Conservation (phyloP, 139 green algal genomes). For the Parachlorella kessleri region DNA sequence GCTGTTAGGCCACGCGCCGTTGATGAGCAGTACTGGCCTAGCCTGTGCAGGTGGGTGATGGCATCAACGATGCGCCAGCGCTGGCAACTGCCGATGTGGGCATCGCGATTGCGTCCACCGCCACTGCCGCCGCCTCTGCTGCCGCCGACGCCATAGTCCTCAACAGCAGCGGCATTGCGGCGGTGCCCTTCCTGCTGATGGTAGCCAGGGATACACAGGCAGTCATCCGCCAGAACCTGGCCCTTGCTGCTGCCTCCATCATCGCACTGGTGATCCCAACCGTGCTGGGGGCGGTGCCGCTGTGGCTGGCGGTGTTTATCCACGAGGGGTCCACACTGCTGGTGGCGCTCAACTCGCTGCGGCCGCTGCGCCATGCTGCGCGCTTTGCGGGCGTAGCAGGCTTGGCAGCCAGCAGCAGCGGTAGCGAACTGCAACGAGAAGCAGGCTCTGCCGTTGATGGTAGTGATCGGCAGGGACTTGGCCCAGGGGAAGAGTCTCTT, state of each 20-base stretch:
- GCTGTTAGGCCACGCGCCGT: no score
- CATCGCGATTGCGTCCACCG: constrained; percentile 66
- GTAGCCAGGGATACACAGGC: constrained; percentile 62
- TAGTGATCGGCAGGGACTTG: no score
- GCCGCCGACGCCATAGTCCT: constrained; percentile 86
- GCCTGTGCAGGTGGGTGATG: constrained; percentile 51
- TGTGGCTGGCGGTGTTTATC: constrained; percentile 88
- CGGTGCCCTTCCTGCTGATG: constrained; percentile 76
- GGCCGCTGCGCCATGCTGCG: constrained; percentile 55
- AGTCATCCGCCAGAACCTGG: constrained; percentile 78
- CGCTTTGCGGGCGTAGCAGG: not conserved
- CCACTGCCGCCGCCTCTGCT: constrained; percentile 69
- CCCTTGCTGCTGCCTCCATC: constrained; percentile 76
- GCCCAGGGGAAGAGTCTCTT: no score
- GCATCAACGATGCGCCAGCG: constrained; percentile 80
- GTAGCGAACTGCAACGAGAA: no score
- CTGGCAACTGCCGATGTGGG: constrained; percentile 75
- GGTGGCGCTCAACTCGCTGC: constrained; percentile 87
- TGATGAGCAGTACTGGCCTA: no score
- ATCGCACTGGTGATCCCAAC: constrained; percentile 69
- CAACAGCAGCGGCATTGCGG: constrained; percentile 66
- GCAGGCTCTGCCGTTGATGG: no score
- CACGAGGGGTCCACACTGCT: constrained; percentile 92
- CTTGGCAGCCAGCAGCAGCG: no score
- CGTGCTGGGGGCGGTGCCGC: constrained; percentile 79